Evolutionary conservation across 345 rosid genomes (phyloP).

Genomic region (Salix suchowensis): DNA sequence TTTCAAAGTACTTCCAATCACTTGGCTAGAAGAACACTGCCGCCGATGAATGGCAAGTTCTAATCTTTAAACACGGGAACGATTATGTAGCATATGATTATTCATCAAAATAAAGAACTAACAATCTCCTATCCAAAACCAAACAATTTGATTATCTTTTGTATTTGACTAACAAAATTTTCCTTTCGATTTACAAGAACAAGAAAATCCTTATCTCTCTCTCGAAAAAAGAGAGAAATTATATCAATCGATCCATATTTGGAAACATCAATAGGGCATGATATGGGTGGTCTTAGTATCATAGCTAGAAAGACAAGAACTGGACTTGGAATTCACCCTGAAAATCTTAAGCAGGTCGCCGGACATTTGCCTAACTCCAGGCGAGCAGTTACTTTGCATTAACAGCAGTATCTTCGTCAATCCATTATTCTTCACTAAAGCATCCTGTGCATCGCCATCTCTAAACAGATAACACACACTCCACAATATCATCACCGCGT

Average conservation of each 20-base stretch:
- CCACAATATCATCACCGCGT: constrained; percentile 81
- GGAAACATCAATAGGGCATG: constrained; percentile 62
- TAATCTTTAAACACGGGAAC: background rate
- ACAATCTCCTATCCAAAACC: constrained; percentile 1
- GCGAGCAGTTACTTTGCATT: constrained; percentile 84
- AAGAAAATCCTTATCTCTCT: background rate
- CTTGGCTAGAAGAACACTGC: background rate
- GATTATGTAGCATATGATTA: no score
- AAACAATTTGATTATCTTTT: constrained; percentile 14
- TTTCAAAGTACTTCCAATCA: background rate
- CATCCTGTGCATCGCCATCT: constrained; percentile 58
- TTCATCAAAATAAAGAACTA: no score
- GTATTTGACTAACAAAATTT: constrained; percentile 43
- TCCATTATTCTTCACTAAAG: constrained; percentile 60
- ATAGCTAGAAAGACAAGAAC: constrained; percentile 53
- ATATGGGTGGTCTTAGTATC: constrained; percentile 91
- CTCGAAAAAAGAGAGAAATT: background rate
- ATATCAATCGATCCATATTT: background rate
- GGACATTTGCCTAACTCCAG: constrained; percentile 64
- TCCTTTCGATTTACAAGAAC: constrained; percentile 39
- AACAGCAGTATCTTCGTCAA: constrained; percentile 65
- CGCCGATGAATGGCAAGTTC: background rate
- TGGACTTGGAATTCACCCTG: constrained; percentile 36
- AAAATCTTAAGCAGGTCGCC: constrained; percentile 65
- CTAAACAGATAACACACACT: constrained; percentile 57